Base-by-base conservation (phyloP, 306 rosid genomes). In the Vigna trinervia region DNA sequence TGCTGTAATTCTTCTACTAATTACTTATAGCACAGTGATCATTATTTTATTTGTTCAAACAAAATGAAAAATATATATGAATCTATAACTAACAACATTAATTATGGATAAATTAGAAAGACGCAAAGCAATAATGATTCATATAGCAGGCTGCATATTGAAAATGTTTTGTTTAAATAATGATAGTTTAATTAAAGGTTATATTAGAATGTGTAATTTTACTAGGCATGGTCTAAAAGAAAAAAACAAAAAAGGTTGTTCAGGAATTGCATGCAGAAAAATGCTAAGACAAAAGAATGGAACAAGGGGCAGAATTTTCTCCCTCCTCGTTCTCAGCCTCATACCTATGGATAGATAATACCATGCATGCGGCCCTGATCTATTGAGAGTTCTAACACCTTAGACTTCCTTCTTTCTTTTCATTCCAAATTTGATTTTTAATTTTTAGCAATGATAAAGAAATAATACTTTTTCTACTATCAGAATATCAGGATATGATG, bases 361-460 rank as follows among this genome's bases (percentile, higher is more conserved):
- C 74, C 74, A 73, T 81, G 85, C 85, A 82, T 82, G 85, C 85
- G 53, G 61, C 75, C 82, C 82, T 53, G 75, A 77, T 82, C 79
- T 64, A 77, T 77, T 82, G 79, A 77, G 70, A 64, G 50, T 71
- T 64, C 82, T 63, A 19, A 4, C 47, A 7, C 69, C 53, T 62
- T 61, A 43, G 11, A 76, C 78, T 76, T 28, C 43, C 73, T 52
- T 76, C 5, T 81, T 4, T 64, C 73, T 76, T 61, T 60, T 52
- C 45, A 69, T 81, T 34, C 5, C 0, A 41, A 5, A 22, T 47
- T 45, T 56, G 23, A 38, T 41, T 56, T 39, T 45, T 46, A 17
- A 19, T 41, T 52, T 72, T 41, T 3, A 36, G 30, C 41, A 17
- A 1, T 14, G n/a, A 54, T 11, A 8, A 75, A 12, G 2, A 12